phyloP scores from a whole-genome alignment of 768 basidiomycete genomes.

The Russula earlei region DNA sequence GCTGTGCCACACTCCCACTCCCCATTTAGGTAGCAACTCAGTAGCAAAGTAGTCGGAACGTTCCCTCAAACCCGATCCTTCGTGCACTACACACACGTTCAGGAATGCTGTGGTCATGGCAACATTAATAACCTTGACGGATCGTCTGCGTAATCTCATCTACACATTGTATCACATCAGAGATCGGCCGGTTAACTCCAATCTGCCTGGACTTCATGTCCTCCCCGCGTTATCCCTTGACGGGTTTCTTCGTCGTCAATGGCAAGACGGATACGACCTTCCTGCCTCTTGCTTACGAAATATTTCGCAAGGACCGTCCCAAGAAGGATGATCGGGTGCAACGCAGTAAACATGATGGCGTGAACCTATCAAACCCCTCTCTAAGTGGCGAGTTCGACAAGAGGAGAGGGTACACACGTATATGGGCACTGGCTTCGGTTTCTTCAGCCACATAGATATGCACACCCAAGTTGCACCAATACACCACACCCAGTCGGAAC shows the following conservation, averaged over 20 bases:
- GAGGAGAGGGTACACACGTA: conserved; percentile 37
- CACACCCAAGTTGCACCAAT: conserved; percentile 68
- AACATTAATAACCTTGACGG: too few species aligned
- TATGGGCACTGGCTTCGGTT: conserved; percentile 56
- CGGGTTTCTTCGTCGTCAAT: conserved; percentile 26
- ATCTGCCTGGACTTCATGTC: conserved; percentile 10
- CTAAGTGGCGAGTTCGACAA: background rate
- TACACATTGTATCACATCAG: background rate
- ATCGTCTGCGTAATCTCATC: too few species aligned
- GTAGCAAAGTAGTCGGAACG: too few species aligned
- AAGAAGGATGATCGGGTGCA: conserved; percentile 56
- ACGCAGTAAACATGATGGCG: conserved; percentile 49
- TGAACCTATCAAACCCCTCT: conserved; percentile 36
- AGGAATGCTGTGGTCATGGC: too few species aligned
- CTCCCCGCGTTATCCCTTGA: background rate
- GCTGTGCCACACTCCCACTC: too few species aligned
- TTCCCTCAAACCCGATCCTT: too few species aligned
- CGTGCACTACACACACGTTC: too few species aligned
- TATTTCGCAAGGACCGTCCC: conserved; percentile 33
- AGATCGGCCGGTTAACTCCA: conserved; percentile 2
- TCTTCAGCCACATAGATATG: conserved; percentile 49
- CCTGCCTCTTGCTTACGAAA: conserved; percentile 22
- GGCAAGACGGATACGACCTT: conserved; percentile 37
- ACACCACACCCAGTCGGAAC: conserved; percentile 67
- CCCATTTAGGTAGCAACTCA: background rate